phyloP scores from a whole-genome alignment of 139 green algal species.

The Limnomonas spitsbergensis region DNA sequence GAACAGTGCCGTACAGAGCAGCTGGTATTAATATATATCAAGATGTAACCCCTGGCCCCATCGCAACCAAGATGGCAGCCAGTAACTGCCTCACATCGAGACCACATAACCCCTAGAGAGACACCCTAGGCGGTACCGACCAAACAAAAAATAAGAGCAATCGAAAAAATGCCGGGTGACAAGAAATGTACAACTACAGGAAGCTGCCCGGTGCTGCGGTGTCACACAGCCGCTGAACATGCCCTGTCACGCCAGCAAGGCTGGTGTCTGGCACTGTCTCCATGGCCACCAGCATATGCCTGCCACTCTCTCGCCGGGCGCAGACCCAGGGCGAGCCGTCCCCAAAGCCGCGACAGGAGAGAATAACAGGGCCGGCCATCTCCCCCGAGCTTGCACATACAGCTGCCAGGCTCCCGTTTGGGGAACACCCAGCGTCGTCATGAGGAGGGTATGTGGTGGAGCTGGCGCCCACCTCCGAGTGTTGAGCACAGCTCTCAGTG shows the following conservation, averaged over 20 bases:
- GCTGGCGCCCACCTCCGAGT: background rate
- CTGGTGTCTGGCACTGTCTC: background rate
- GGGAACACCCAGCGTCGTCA: background rate
- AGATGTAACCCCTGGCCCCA: no score
- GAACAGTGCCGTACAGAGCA: no score
- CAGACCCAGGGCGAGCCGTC: slow-evolving; percentile 2
- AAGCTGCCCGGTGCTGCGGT: background rate
- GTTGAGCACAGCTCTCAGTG: no score
- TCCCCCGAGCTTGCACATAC: no score
- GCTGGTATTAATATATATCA: no score
- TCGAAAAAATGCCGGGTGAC: no score
- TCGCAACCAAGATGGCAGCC: no score
- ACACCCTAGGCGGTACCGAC: no score
- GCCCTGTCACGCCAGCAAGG: background rate
- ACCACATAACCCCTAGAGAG: no score
- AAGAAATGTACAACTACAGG: background rate
- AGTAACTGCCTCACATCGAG: no score
- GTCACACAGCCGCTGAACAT: background rate
- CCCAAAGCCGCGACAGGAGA: background rate
- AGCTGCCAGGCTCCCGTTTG: background rate
- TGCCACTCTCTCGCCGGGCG: background rate
- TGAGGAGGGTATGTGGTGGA: background rate
- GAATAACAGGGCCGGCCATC: background rate
- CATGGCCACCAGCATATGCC: slow-evolving; percentile 8
- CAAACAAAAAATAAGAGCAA: no score